These are phyloP conservation scores for Prunus kanzakura DNA, from an alignment of 306 rosid genomes.

Conservation along the genomic window DNA sequence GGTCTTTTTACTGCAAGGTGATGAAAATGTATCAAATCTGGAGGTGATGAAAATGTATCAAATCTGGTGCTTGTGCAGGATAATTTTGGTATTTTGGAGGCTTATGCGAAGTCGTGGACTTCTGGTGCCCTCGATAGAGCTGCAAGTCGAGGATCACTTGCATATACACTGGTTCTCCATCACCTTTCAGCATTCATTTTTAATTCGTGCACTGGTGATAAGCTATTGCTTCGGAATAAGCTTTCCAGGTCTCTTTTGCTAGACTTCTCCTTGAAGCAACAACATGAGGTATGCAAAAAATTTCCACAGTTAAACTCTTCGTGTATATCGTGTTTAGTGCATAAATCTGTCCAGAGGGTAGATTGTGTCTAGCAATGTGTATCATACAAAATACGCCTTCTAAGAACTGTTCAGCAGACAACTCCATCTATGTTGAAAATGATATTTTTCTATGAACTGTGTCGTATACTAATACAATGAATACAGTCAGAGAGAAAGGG, in stretches of 20 bases:
- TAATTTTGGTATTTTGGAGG: conserved; percentile 66
- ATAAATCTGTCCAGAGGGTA: not conserved
- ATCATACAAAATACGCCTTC: not conserved
- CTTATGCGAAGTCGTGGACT: conserved; percentile 79
- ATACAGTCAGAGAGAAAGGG: too few relatives aligned
- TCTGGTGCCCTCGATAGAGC: conserved; percentile 87
- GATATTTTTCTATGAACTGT: not conserved
- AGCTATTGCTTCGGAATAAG: conserved; percentile 59
- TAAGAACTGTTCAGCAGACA: not conserved
- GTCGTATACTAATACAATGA: not conserved
- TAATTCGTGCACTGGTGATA: conserved; percentile 33
- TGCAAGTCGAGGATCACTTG: conserved; percentile 65
- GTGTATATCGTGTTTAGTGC: not conserved
- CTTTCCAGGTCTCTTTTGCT: conserved; percentile 72
- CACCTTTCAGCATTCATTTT: conserved; percentile 81
- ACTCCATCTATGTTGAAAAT: not conserved
- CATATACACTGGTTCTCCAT: conserved; percentile 60
- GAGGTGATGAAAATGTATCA: conserved; percentile 3
- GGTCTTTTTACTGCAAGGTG: not conserved
- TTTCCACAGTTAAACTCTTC: not conserved
- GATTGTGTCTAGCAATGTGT: not conserved
- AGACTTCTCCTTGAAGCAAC: conserved; percentile 63
- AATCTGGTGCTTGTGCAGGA: conserved; percentile 47
- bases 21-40: conserved; percentile 9
- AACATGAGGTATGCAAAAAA: conserved; percentile 59